Conservation (phyloP, 352 stramenopile species). For the Pythium scleroteichum region DNA sequence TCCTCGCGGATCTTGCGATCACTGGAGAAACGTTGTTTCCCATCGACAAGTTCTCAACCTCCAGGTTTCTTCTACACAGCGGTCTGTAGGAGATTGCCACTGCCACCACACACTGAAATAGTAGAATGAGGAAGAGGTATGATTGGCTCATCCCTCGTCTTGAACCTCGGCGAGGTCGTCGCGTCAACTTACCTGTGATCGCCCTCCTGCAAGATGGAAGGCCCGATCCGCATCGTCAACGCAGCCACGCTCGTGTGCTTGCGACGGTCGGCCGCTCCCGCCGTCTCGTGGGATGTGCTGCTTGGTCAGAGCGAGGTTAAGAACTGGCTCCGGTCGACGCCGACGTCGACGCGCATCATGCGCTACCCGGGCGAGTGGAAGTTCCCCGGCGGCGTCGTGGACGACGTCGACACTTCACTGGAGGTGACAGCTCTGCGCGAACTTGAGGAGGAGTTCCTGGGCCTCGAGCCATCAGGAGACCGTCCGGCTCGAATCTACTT, state of each 20-base stretch:
- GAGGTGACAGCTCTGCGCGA: conserved; percentile 46
- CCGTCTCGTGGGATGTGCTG: conserved; percentile 54
- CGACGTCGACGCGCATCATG: conserved; percentile 46
- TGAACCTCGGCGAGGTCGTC: conserved; percentile 7
- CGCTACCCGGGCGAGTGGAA: conserved; percentile 71
- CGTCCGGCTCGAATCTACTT: conserved; percentile 32
- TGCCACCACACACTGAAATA: no score
- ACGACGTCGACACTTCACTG: conserved; percentile 39
- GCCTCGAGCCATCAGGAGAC: conserved; percentile 21
- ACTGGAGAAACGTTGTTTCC: conserved; percentile 41
- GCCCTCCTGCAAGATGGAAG: conserved; percentile 16
- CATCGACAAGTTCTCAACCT: conserved; percentile 35
- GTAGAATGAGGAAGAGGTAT: background rate
- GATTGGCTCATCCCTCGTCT: background rate
- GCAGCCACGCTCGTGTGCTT: conserved; percentile 40
- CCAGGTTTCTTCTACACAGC: conserved; percentile 1
- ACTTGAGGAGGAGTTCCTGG: conserved; percentile 59
- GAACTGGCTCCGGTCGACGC: conserved; percentile 62
- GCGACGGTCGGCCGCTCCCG: conserved; percentile 18
- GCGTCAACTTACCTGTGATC: background rate
- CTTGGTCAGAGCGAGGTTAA: conserved; percentile 64
- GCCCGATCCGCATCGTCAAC: conserved; percentile 33
- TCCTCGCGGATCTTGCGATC: conserved; percentile 69
- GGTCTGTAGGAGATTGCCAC: no score
- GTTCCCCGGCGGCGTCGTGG: conserved; percentile 54